A percentile compares a stretch with the other conserved stretches of the same genome.
These are phyloP conservation scores for Haematococcus lacustris DNA, from an alignment of 139 green algal species.

Conservation along the genomic window DNA sequence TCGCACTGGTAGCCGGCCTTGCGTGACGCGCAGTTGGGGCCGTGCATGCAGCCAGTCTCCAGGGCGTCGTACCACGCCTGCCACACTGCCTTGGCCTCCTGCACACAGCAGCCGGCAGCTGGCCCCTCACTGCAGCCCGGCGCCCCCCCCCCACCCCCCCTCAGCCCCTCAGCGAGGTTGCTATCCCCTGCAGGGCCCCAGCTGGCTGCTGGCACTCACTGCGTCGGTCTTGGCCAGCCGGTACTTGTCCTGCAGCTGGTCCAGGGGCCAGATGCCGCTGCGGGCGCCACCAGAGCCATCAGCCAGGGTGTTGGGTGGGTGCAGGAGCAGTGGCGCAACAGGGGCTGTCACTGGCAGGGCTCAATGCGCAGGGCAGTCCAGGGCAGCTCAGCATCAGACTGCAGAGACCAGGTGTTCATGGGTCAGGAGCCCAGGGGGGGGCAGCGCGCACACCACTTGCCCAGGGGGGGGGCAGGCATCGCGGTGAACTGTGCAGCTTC, in stretches of 20 bases:
- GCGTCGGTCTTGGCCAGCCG: conserved; percentile 2
- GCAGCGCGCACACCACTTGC: no score
- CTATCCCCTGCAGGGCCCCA: background rate
- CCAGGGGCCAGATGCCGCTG: conserved; percentile 9
- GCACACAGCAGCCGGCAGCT: background rate
- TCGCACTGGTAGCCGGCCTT: background rate
- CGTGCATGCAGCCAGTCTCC: conserved; percentile 4
- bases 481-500: background rate
- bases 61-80: background rate
- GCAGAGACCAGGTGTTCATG: no score
- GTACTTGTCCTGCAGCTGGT: conserved; percentile 25
- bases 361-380: no score
- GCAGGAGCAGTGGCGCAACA: no score
- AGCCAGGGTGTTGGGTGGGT: no score
- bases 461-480: no score
- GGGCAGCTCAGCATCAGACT: no score
- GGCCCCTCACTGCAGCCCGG: background rate
- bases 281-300: no score
- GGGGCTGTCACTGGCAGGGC: no score
- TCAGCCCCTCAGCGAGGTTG: background rate
- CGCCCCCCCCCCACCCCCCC: background rate
- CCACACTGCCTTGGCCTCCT: conserved; percentile 11
- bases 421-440: no score
- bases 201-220: background rate
- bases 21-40: conserved; percentile 1